A percentile compares a stretch with the other conserved stretches of the same genome.
Evolutionary conservation across 257 asterid genomes (phyloP).

Genomic region (Capsicum pubescens): DNA sequence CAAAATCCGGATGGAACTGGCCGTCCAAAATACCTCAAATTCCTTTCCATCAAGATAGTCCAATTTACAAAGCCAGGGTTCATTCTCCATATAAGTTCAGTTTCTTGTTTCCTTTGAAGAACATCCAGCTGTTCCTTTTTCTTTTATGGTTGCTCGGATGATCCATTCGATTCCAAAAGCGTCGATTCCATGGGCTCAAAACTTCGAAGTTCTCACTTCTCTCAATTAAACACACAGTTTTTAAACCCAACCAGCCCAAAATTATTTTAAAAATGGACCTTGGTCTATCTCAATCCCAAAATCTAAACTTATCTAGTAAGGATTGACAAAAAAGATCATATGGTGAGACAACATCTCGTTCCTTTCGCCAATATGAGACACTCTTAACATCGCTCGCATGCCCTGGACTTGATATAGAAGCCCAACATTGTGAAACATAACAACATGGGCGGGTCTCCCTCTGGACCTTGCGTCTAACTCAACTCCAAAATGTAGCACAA

Average conservation of each 20-base stretch:
- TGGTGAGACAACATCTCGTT: not conserved
- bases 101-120: not conserved
- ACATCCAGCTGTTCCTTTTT: not conserved
- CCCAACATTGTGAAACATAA: not conserved
- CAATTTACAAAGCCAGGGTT: not conserved
- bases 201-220: not conserved
- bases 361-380: not conserved
- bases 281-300: not conserved
- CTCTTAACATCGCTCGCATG: not conserved
- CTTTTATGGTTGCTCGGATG: not conserved
- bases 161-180: not conserved
- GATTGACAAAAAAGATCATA: not conserved
- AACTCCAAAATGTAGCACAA: not conserved
- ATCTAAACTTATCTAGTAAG: not conserved
- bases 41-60: not conserved
- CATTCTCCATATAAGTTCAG: not conserved
- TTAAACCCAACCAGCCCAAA: not conserved
- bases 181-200: not conserved
- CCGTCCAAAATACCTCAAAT: not conserved
- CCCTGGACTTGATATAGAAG: not conserved
- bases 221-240: not conserved
- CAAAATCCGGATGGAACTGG: not conserved
- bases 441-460: not conserved
- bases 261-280: not conserved
- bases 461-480: not conserved